Conservation (phyloP, 331 rosid genomes). For the Pyracantha coccinea region DNA sequence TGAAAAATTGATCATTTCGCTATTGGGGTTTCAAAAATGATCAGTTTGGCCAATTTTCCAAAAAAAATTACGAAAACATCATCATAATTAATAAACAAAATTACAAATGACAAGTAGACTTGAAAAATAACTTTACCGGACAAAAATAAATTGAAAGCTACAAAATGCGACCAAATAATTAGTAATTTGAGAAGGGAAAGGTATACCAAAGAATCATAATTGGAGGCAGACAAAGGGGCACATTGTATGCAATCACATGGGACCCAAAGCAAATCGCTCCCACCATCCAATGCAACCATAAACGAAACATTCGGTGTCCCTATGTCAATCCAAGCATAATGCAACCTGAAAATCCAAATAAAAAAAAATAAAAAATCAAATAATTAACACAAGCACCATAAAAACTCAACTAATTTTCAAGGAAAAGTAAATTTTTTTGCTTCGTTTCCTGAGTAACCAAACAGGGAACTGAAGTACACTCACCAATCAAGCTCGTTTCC, state of each 20-base stretch:
- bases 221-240: constrained; percentile 72
- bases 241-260: constrained; percentile 90
- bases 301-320: constrained; percentile 88
- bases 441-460: constrained; percentile 9
- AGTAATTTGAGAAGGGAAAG: not conserved
- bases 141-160: not conserved
- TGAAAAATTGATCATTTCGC: too few relatives aligned
- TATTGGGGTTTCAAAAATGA: too few relatives aligned
- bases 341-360: constrained; percentile 46
- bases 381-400: too few relatives aligned
- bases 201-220: constrained; percentile 58
- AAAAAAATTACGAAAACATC: too few relatives aligned
- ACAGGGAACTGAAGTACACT: constrained; percentile 18
- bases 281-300: constrained; percentile 90
- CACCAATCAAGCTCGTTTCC: constrained; percentile 41
- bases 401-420: not conserved
- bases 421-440: too few relatives aligned
- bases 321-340: constrained; percentile 85
- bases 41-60: too few relatives aligned
- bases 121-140: not conserved
- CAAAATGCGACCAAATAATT: not conserved
- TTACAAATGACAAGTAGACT: not conserved
- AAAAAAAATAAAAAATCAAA: not conserved
- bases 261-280: constrained; percentile 92
- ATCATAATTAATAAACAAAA: too few relatives aligned